Percentiles rank a stretch among this genome's conserved stretches.
These are phyloP conservation scores for Aspergillus tanneri DNA, from an alignment of 2,329 filamentous ascomycete species.

Conservation along the genomic window DNA sequence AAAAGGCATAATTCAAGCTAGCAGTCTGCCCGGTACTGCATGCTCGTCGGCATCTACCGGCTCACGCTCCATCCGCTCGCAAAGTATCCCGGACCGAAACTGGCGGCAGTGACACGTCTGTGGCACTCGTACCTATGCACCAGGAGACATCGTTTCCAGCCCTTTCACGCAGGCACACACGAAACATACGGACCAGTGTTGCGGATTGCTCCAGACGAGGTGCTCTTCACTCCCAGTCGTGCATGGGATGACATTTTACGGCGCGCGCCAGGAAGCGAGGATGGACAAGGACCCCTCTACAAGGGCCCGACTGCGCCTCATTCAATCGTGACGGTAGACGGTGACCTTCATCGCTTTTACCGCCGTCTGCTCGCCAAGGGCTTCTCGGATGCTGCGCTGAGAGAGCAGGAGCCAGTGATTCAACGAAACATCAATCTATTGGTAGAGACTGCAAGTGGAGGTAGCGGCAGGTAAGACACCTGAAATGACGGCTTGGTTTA, in stretches of 20 bases:
- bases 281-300: constrained; percentile 18
- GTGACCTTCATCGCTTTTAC: constrained; percentile 6
- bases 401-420: constrained; percentile 38
- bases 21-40: no score
- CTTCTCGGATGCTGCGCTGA: constrained; percentile 43
- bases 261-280: constrained; percentile 10
- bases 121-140: no score
- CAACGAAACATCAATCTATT: constrained; percentile 32
- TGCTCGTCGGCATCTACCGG: no score
- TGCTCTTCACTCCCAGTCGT: constrained; percentile 29
- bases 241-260: constrained; percentile 33
- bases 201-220: constrained; percentile 32
- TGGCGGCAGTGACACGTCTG: constrained; percentile 16
- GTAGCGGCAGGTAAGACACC: no score
- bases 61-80: constrained; percentile 15
- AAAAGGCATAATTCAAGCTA: no score
- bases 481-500: constrained; percentile 26
- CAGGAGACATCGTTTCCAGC: no score
- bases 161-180: constrained; percentile 10
- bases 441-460: constrained; percentile 32
- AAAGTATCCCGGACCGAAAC: constrained; percentile 15
- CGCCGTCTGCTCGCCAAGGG: constrained; percentile 36
- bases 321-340: no score
- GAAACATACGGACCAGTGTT: constrained; percentile 22
- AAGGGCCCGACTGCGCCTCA: no score